These are phyloP conservation scores for Puccinia hordei DNA, from an alignment of 1,284 basidiomycete species.

Conservation along the genomic window DNA sequence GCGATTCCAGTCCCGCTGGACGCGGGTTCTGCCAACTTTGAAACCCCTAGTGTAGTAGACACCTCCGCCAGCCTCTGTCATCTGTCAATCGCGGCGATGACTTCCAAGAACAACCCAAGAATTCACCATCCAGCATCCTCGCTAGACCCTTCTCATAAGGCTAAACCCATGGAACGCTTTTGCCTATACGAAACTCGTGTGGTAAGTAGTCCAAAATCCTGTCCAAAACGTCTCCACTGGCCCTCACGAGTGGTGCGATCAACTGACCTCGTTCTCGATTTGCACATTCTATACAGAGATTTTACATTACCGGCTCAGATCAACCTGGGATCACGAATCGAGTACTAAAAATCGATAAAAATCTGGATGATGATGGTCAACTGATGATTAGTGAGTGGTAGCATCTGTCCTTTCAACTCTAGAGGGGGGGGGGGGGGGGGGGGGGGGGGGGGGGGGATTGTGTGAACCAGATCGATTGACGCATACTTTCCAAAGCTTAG, in stretches of 20 bases:
- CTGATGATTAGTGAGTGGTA: conserved; percentile 46
- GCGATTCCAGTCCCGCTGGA: too few relatives aligned
- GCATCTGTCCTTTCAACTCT: neutral
- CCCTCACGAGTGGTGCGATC: neutral
- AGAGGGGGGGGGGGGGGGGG: too few relatives aligned
- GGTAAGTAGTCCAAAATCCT: conserved; percentile 8
- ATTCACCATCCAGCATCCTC: neutral
- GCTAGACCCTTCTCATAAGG: conserved; percentile 7
- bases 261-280: neutral
- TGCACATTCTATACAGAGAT: conserved; percentile 63
- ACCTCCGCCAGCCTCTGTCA: too few relatives aligned
- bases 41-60: too few relatives aligned
- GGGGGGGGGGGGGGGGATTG: too few relatives aligned
- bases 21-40: too few relatives aligned
- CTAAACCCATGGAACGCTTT: conserved; percentile 43
- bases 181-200: conserved; percentile 46
- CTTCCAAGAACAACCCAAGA: neutral
- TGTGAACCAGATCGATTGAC: neutral
- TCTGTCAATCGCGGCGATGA: neutral
- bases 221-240: neutral
- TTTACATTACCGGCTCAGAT: conserved; percentile 85
- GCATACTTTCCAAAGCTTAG: conserved; percentile 61
- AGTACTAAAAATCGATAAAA: conserved; percentile 88
- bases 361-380: conserved; percentile 57
- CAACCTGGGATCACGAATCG: conserved; percentile 79